Conservation (phyloP, 1,284 basidiomycete genomes). For the Vanrija humicola region DNA sequence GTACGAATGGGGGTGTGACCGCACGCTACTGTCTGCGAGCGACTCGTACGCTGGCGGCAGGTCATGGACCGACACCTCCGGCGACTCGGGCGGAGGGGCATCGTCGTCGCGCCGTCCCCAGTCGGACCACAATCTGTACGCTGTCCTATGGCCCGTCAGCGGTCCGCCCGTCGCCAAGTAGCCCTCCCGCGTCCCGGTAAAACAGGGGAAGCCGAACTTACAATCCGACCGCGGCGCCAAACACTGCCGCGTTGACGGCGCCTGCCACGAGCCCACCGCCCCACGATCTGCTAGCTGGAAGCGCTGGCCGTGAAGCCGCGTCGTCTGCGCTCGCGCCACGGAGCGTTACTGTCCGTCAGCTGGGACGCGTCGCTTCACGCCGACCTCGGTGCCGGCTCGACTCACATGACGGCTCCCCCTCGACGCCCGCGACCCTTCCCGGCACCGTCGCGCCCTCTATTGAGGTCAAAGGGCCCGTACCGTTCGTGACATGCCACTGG, state of each 20-base stretch:
- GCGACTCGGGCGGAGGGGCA: not conserved
- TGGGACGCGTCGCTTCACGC: not conserved
- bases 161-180: no score
- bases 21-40: not conserved
- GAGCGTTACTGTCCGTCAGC: not conserved
- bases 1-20: not conserved
- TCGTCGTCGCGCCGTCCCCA: conserved; percentile 1
- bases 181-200: no score
- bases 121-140: conserved; percentile 23
- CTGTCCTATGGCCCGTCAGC: conserved; percentile 19
- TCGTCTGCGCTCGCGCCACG: not conserved
- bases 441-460: no score
- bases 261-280: conserved; percentile 19
- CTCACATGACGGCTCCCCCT: no score
- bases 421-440: no score
- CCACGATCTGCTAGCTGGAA: conserved; percentile 17
- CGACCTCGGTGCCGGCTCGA: not conserved
- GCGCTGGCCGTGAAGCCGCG: not conserved
- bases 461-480: no score
- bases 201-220: conserved; percentile 12
- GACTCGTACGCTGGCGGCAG: not conserved
- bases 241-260: conserved; percentile 28
- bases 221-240: conserved; percentile 34
- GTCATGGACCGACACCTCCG: not conserved
- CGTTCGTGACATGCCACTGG: no score